Evolutionary conservation across 2,329 filamentous ascomycete genomes (phyloP).

Genomic region (Eutypella sp.): DNA sequence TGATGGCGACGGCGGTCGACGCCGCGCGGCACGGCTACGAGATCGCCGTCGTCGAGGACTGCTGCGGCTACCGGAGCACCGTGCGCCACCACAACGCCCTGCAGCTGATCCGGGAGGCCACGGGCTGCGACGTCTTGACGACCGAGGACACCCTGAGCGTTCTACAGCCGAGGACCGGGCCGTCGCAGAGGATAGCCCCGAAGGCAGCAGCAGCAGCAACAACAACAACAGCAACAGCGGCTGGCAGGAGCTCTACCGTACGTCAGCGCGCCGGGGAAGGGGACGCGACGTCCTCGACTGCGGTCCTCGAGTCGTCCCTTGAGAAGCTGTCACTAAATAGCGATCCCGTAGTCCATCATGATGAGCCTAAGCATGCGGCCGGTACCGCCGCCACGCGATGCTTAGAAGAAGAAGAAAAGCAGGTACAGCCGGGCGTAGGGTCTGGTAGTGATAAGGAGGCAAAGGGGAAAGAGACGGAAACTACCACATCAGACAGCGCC

Average conservation of each 20-base stretch:
- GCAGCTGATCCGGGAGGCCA: constrained; percentile 64
- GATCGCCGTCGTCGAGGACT: constrained; percentile 86
- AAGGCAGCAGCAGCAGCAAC: no score
- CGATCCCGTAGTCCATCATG: constrained; percentile 23
- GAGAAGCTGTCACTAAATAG: constrained; percentile 30
- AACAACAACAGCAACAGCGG: constrained; percentile 10
- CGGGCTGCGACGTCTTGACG: constrained; percentile 64
- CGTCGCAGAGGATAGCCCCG: constrained; percentile 13
- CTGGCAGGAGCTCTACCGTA: constrained; percentile 22
- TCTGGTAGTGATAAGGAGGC: no score
- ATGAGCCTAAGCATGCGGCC: constrained; percentile 17
- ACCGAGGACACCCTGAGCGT: constrained; percentile 52
- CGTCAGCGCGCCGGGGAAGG: constrained; percentile 17
- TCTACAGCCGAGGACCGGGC: constrained; percentile 18
- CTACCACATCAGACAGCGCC: neutral
- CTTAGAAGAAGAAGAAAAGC: no score
- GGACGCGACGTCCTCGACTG: constrained; percentile 18
- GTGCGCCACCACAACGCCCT: constrained; percentile 66
- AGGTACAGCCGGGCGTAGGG: no score
- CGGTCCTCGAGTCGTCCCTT: constrained; percentile 26
- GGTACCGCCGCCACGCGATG: no score
- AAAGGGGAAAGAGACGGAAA: constrained; percentile 11
- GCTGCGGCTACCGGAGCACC: constrained; percentile 72
- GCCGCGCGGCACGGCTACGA: constrained; percentile 81
- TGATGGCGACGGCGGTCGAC: constrained; percentile 88